These are phyloP conservation scores for Aspergillus tanneri DNA, from an alignment of 2,329 filamentous ascomycete species.

Conservation along the genomic window DNA sequence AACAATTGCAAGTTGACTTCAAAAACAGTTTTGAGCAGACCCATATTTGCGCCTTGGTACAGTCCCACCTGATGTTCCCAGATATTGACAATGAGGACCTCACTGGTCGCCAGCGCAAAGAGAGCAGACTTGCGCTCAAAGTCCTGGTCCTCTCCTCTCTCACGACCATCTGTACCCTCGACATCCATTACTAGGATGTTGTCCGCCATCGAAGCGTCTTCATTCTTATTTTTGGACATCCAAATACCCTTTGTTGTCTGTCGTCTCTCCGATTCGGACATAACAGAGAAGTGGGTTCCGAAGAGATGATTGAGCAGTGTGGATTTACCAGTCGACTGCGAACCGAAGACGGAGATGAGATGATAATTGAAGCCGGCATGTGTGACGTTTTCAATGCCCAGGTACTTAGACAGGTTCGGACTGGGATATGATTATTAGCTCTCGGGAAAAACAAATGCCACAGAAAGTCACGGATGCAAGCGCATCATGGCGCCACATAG, in stretches of 20 bases:
- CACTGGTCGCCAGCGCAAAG: constrained; percentile 94
- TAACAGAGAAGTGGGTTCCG: constrained; percentile 93
- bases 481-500: not conserved
- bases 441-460: not conserved
- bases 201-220: constrained; percentile 69
- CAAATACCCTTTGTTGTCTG: constrained; percentile 99
- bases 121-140: constrained; percentile 98
- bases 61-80: constrained; percentile 99
- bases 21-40: constrained; percentile 95
- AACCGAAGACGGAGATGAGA: constrained; percentile 97
- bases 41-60: constrained; percentile 99
- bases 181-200: constrained; percentile 99
- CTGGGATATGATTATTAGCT: constrained; percentile 46
- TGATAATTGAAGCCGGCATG: constrained; percentile 98
- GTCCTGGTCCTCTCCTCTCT: constrained; percentile 96
- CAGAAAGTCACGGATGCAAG: not conserved
- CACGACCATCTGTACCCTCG: constrained; percentile 92
- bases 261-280: constrained; percentile 89
- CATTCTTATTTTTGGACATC: constrained; percentile 94
- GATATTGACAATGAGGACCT: constrained; percentile 97
- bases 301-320: constrained; percentile 95
- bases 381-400: constrained; percentile 74
- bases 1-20: constrained; percentile 98
- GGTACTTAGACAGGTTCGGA: constrained; percentile 74
- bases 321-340: constrained; percentile 97